phyloP scores from a whole-genome alignment of 352 stramenopile species.

The Phytophthora pisi region DNA sequence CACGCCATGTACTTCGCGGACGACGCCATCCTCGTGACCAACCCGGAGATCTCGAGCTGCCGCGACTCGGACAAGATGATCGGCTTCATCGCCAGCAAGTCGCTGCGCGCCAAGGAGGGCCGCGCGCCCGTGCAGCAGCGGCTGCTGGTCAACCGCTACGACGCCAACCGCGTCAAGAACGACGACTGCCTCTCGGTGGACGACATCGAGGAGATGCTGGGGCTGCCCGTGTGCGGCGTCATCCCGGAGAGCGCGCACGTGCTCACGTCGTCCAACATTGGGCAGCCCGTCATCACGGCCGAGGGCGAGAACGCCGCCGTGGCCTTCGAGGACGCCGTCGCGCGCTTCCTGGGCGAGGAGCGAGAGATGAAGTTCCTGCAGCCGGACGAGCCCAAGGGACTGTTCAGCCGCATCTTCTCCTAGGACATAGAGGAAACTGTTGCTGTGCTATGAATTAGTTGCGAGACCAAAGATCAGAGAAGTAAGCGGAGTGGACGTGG shows the following conservation, averaged over 20 bases:
- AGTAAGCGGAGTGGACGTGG: slow-evolving; percentile 10
- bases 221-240: slow-evolving; percentile 88
- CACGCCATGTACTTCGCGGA: slow-evolving; percentile 95
- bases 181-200: slow-evolving; percentile 91
- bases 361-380: slow-evolving; percentile 89
- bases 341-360: slow-evolving; percentile 89
- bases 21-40: slow-evolving; percentile 94
- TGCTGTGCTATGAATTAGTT: not conserved
- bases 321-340: slow-evolving; percentile 91
- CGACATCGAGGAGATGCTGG: slow-evolving; percentile 94
- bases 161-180: slow-evolving; percentile 87
- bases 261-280: slow-evolving; percentile 93
- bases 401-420: slow-evolving; percentile 80
- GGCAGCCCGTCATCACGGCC: slow-evolving; percentile 90
- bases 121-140: slow-evolving; percentile 78
- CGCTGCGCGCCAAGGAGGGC: slow-evolving; percentile 80
- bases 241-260: slow-evolving; percentile 92
- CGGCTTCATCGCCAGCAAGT: slow-evolving; percentile 93
- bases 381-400: slow-evolving; percentile 78
- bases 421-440: not conserved
- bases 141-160: slow-evolving; percentile 93
- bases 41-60: slow-evolving; percentile 92
- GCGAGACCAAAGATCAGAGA: not conserved
- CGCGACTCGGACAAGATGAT: slow-evolving; percentile 97
- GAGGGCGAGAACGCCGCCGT: slow-evolving; percentile 72